A percentile compares a stretch with the other conserved stretches of the same genome.
Conservation (phyloP, 768 basidiomycete species). For the Mycena albidolilacea region DNA sequence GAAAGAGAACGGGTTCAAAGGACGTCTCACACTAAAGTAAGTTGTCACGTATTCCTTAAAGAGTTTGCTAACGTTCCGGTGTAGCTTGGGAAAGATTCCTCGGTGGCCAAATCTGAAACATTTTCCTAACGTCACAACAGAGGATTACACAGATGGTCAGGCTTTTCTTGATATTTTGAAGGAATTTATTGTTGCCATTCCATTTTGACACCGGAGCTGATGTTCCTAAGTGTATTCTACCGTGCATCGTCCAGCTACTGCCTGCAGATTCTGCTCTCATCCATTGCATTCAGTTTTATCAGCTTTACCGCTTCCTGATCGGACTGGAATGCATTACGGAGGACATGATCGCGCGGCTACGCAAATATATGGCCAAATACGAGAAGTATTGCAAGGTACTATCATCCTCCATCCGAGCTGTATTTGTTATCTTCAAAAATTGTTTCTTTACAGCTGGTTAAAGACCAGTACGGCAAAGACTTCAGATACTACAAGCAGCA, state of each 20-base stretch:
- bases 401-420: no score
- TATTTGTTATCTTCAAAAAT: background rate
- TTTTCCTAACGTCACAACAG: conserved; percentile 30
- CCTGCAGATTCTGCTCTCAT: conserved; percentile 14
- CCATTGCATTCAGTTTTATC: conserved; percentile 11
- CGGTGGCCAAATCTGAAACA: conserved; percentile 31
- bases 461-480: background rate
- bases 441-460: background rate
- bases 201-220: background rate
- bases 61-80: background rate
- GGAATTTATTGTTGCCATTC: background rate
- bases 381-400: conserved; percentile 10
- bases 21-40: conserved; percentile 20
- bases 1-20: background rate
- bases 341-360: background rate
- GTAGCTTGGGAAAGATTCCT: conserved; percentile 24
- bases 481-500: background rate
- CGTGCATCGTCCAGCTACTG: conserved; percentile 29
- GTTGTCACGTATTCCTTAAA: background rate
- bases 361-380: conserved; percentile 2
- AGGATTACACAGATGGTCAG: conserved; percentile 27
- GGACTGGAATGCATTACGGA: conserved; percentile 5
- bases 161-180: conserved; percentile 29
- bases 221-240: conserved; percentile 19
- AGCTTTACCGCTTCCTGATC: conserved; percentile 3